Evolutionary conservation across 495 filamentous ascomycete species (phyloP).

Genomic region (Acidomyces sp.): DNA sequence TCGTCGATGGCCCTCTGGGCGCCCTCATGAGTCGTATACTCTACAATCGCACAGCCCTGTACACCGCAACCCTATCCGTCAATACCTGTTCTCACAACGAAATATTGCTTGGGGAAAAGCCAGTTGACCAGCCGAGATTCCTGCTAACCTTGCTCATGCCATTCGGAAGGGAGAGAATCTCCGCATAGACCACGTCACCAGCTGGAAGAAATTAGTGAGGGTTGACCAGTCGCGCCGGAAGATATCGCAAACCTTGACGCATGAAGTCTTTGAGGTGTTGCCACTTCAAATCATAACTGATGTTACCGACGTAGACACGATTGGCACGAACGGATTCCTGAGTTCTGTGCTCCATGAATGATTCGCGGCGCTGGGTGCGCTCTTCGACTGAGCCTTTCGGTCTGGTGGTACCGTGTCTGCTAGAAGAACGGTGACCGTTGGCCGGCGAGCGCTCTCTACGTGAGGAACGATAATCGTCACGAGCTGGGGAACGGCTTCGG

Average conservation of each 20-base stretch:
- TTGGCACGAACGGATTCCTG: slow-evolving; percentile 96
- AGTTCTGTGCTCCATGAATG: slow-evolving; percentile 86
- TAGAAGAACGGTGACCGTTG: slow-evolving; percentile 57
- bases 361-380: slow-evolving; percentile 70
- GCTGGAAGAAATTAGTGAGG: slow-evolving; percentile 40
- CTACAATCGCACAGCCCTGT: slow-evolving; percentile 99
- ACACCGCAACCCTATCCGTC: slow-evolving; percentile 91
- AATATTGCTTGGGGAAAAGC: slow-evolving; percentile 43
- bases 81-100: slow-evolving; percentile 90
- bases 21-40: slow-evolving; percentile 99
- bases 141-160: slow-evolving; percentile 99
- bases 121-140: slow-evolving; percentile 76
- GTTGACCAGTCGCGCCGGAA: slow-evolving; percentile 13
- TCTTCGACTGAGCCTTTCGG: slow-evolving; percentile 70
- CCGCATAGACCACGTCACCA: slow-evolving; percentile 98
- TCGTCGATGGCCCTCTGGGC: slow-evolving; percentile 93
- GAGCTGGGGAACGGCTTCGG: slow-evolving; percentile 83
- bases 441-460: slow-evolving; percentile 75
- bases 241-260: slow-evolving; percentile 69
- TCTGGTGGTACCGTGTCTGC: slow-evolving; percentile 52
- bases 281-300: slow-evolving; percentile 99
- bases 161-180: slow-evolving; percentile 99
- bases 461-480: slow-evolving; percentile 57
- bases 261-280: slow-evolving; percentile 99
- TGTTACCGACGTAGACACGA: slow-evolving; percentile 96